These are phyloP conservation scores for Cryptosporidium sp. DNA, from an alignment of 169 alveolate species.

Conservation along the genomic window DNA sequence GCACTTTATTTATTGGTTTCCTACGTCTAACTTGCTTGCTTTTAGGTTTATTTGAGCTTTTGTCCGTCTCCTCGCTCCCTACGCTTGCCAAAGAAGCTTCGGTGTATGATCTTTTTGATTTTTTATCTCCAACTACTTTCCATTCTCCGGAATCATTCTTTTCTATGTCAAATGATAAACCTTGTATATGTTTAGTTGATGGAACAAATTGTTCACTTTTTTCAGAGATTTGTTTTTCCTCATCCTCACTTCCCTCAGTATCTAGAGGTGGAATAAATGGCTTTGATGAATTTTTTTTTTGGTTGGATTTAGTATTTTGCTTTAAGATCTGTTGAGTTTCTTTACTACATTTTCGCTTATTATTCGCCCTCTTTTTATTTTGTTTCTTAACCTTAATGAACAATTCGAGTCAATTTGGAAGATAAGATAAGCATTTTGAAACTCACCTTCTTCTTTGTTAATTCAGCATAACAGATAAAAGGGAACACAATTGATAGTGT, in stretches of 20 bases:
- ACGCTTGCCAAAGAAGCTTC: background rate
- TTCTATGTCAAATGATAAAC: conserved; percentile 45
- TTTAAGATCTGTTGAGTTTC: background rate
- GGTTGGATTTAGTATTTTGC: background rate
- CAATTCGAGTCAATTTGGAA: background rate
- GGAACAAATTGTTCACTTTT: conserved; percentile 10
- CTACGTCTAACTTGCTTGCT: conserved; percentile 11
- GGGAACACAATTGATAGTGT: conserved; percentile 33
- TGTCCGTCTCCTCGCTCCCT: conserved; percentile 1
- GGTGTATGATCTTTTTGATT: conserved; percentile 25
- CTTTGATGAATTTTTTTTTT: conserved; percentile 10
- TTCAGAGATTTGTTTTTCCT: background rate
- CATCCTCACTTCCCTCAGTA: conserved; percentile 43
- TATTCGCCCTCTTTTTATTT: conserved; percentile 17
- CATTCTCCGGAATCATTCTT: conserved; percentile 54
- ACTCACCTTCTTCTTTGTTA: conserved; percentile 70
- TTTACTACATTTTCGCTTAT: background rate
- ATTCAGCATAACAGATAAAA: conserved; percentile 37
- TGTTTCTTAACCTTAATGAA: conserved; percentile 23
- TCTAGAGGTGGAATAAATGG: conserved; percentile 44
- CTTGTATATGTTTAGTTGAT: conserved; percentile 40
- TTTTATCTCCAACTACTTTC: conserved; percentile 46
- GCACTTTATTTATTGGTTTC: conserved; percentile 56
- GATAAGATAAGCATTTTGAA: background rate
- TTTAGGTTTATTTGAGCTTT: conserved; percentile 12